These are phyloP conservation scores for Metarhizium brunneum DNA, from an alignment of 2,329 filamentous ascomycete genomes.

Conservation along the genomic window DNA sequence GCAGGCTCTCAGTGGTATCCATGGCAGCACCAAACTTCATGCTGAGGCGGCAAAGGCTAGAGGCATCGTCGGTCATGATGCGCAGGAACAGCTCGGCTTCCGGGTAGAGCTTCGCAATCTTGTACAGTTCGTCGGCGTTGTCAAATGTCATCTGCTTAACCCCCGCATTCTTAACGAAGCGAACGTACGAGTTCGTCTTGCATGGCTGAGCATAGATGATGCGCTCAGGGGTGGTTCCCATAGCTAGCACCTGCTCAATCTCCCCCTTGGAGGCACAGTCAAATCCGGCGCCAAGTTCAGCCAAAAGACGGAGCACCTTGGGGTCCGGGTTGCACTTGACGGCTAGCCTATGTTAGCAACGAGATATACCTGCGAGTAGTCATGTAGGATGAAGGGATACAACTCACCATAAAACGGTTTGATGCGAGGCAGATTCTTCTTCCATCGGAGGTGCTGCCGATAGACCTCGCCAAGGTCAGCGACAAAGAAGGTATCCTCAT, in stretches of 20 bases:
- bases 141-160: slow-evolving; percentile 99
- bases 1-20: slow-evolving; percentile 67
- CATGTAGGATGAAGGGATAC: background rate
- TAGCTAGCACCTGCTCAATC: slow-evolving; percentile 80
- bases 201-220: slow-evolving; percentile 99
- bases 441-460: slow-evolving; percentile 97
- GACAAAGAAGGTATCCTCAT: slow-evolving; percentile 97
- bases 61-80: slow-evolving; percentile 93
- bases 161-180: slow-evolving; percentile 72
- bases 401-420: slow-evolving; percentile 87
- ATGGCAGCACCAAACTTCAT: slow-evolving; percentile 94
- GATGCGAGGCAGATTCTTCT: slow-evolving; percentile 82
- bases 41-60: slow-evolving; percentile 87
- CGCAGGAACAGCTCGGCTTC: slow-evolving; percentile 86
- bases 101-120: slow-evolving; percentile 88
- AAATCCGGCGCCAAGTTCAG: slow-evolving; percentile 84
- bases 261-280: slow-evolving; percentile 97
- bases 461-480: slow-evolving; percentile 97
- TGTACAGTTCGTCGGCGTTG: slow-evolving; percentile 95
- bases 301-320: slow-evolving; percentile 78
- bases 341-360: slow-evolving; percentile 38
- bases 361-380: background rate
- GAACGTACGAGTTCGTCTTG: slow-evolving; percentile 98
- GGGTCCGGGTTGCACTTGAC: slow-evolving; percentile 98
- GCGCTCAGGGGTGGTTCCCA: slow-evolving; percentile 76